These are phyloP conservation scores for Capronia coronata DNA, from an alignment of 2,329 filamentous ascomycete genomes.

Conservation along the genomic window DNA sequence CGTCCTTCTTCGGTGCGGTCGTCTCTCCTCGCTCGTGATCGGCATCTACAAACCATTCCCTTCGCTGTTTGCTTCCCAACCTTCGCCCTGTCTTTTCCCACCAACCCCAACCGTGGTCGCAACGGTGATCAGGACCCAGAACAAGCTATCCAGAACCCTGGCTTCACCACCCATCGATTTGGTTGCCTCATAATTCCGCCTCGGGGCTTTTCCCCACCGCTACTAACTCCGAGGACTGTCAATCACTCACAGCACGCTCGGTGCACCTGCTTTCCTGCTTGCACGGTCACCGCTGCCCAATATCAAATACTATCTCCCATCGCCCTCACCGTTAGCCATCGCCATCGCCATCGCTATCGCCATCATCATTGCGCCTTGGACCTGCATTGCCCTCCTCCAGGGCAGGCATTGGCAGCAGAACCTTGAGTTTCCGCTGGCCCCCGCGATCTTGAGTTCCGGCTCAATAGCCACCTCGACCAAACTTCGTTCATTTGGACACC, in stretches of 20 bases:
- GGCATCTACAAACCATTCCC: not conserved
- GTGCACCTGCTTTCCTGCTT: not conserved
- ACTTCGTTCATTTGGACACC: not conserved
- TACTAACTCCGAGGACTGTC: not conserved
- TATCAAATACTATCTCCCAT: too few species aligned
- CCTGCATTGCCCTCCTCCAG: too few species aligned
- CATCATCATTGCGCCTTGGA: not conserved
- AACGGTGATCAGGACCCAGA: not conserved
- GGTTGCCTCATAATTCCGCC: constrained; percentile 1
- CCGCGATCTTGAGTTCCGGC: not conserved
- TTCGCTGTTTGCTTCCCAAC: not conserved
- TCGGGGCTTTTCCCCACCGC: constrained; percentile 1
- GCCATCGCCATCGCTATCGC: not conserved
- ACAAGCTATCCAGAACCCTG: not conserved
- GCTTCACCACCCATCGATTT: not conserved
- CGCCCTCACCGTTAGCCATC: too few species aligned
- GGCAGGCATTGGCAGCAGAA: not conserved
- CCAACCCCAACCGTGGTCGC: not conserved
- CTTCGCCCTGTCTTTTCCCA: not conserved
- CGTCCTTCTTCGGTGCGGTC: not conserved
- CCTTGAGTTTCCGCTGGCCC: not conserved
- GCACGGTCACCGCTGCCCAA: not conserved
- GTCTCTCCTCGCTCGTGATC: not conserved
- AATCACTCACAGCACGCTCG: not conserved
- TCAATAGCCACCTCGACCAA: not conserved